Conservation (phyloP, 805 yeast species). For the Barnettozyma populi region DNA sequence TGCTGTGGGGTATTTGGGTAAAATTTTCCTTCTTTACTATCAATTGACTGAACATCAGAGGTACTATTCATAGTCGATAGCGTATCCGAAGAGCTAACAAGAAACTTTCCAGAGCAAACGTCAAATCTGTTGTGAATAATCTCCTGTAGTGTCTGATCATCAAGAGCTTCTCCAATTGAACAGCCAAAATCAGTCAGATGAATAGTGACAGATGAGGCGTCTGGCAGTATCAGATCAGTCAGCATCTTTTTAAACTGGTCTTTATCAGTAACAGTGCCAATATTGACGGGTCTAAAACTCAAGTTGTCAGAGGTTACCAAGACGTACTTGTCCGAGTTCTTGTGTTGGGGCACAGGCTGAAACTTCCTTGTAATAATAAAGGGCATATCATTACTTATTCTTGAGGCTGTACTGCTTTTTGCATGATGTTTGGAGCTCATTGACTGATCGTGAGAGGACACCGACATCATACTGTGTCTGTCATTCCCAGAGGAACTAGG, state of each 20-base stretch:
- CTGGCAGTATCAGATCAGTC: conserved; percentile 30
- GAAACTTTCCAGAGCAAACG: conserved; percentile 31
- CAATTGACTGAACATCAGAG: conserved; percentile 50
- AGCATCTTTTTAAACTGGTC: conserved; percentile 37
- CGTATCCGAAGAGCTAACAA: conserved; percentile 27
- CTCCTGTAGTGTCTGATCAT: conserved; percentile 40
- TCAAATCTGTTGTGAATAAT: conserved; percentile 32
- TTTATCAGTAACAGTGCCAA: conserved; percentile 26
- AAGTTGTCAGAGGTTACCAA: conserved; percentile 62
- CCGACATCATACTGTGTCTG: conserved; percentile 6
- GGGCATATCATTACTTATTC: conserved; percentile 7
- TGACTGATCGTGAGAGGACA: conserved; percentile 2
- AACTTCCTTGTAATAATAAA: conserved; percentile 31
- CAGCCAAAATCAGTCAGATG: conserved; percentile 69
- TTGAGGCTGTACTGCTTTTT: conserved; percentile 1
- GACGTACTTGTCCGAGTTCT: conserved; percentile 34
- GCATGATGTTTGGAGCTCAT: background rate
- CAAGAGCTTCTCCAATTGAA: conserved; percentile 50
- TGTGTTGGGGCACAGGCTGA: conserved; percentile 32
- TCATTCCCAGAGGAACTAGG: conserved; percentile 11
- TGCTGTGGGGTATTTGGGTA: conserved; percentile 71
- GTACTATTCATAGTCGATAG: conserved; percentile 34
- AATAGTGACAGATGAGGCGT: conserved; percentile 29
- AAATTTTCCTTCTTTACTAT: conserved; percentile 35
- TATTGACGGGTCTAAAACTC: conserved; percentile 46